phyloP scores from a whole-genome alignment of 2,329 filamentous ascomycete genomes.

The Curvularia spicifera region DNA sequence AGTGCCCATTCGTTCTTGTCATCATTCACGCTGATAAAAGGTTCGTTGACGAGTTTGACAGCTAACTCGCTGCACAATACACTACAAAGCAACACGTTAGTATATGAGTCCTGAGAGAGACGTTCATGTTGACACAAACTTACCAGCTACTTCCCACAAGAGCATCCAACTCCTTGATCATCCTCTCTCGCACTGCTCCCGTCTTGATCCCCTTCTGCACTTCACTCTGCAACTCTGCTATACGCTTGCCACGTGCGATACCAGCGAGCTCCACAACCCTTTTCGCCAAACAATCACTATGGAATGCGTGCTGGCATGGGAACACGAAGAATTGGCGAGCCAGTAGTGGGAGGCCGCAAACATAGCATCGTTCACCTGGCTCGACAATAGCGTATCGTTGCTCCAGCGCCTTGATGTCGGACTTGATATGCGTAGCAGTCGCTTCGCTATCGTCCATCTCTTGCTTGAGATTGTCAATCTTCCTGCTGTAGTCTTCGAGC shows the following conservation, averaged over 20 bases:
- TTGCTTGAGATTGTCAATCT: slow-evolving; percentile 84
- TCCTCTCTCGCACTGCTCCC: slow-evolving; percentile 76
- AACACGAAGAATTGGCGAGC: slow-evolving; percentile 97
- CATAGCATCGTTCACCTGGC: slow-evolving; percentile 91
- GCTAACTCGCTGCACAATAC: slow-evolving; percentile 94
- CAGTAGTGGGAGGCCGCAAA: slow-evolving; percentile 83
- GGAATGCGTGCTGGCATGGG: slow-evolving; percentile 96
- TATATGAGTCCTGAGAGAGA: background rate
- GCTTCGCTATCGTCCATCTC: slow-evolving; percentile 96
- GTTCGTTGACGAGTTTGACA: slow-evolving; percentile 92
- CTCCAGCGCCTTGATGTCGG: slow-evolving; percentile 85
- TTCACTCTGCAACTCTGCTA: slow-evolving; percentile 83
- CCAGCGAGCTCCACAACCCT: slow-evolving; percentile 85
- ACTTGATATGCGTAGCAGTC: slow-evolving; percentile 88
- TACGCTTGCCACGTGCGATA: slow-evolving; percentile 75
- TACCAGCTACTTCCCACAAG: slow-evolving; percentile 89
- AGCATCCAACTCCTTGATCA: slow-evolving; percentile 88
- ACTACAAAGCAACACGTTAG: slow-evolving; percentile 56
- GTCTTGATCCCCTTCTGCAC: slow-evolving; percentile 77
- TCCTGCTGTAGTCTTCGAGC: slow-evolving; percentile 88
- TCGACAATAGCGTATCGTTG: slow-evolving; percentile 95
- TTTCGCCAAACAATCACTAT: slow-evolving; percentile 89
- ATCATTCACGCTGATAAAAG: slow-evolving; percentile 79
- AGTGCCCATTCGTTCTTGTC: slow-evolving; percentile 79
- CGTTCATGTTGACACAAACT: slow-evolving; percentile 40